phyloP scores from a whole-genome alignment of 2,329 filamentous ascomycete species.

The Whalleya microplaca region DNA sequence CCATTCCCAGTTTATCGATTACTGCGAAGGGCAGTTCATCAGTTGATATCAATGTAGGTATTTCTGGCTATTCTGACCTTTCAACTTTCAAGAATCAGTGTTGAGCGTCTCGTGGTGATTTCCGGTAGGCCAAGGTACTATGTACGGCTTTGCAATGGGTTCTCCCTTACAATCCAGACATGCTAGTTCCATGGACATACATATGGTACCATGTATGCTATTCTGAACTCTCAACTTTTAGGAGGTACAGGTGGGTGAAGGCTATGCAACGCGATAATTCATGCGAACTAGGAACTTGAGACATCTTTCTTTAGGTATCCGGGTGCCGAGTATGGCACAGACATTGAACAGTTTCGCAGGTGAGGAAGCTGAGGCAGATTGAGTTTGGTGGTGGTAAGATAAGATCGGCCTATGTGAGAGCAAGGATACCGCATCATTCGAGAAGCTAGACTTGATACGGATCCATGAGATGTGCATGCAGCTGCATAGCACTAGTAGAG shows the following conservation, averaged over 20 bases:
- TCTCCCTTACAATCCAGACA: neutral
- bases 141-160: no score
- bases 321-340: constrained; percentile 25
- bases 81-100: no score
- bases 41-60: neutral
- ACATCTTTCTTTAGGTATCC: constrained; percentile 22
- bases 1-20: neutral
- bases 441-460: constrained; percentile 13
- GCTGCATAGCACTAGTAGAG: constrained; percentile 3
- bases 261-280: constrained; percentile 5
- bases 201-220: neutral
- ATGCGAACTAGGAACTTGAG: constrained; percentile 17
- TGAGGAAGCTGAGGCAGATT: constrained; percentile 28
- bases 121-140: no score
- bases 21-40: neutral
- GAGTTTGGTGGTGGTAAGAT: constrained; percentile 25
- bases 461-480: constrained; percentile 11
- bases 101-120: no score
- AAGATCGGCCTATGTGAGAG: constrained; percentile 19
- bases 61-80: no score
- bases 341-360: constrained; percentile 34
- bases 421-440: constrained; percentile 22
- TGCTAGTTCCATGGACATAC: neutral
- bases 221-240: constrained; percentile 1
- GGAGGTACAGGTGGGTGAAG: constrained; percentile 3